Conservation (phyloP, 2,329 filamentous ascomycete genomes). For the Fusarium globosum region DNA sequence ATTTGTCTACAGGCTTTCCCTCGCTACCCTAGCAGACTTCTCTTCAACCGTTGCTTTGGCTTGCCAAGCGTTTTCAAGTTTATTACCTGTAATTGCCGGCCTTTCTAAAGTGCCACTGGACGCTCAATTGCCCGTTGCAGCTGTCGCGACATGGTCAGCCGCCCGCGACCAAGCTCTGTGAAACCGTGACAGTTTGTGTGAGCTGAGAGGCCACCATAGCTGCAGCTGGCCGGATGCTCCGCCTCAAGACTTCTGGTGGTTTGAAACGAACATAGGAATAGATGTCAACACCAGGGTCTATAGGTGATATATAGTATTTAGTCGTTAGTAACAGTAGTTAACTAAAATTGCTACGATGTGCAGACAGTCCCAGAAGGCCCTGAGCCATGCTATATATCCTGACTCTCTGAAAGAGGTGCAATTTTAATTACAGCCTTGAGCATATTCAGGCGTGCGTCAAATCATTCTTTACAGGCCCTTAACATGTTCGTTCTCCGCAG, state of each 20-base stretch:
- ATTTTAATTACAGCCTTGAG: background rate
- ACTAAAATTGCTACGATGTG: background rate
- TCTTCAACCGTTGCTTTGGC: too few species aligned
- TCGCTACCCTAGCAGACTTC: too few species aligned
- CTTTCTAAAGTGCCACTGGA: accelerated
- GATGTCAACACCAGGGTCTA: background rate
- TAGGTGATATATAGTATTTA: too few species aligned
- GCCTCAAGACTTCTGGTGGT: accelerated
- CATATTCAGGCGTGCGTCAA: accelerated
- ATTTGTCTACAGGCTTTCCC: too few species aligned
- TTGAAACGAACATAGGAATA: accelerated
- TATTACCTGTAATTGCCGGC: accelerated
- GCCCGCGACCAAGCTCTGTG: background rate
- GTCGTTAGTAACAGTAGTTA: background rate
- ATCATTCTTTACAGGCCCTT: accelerated
- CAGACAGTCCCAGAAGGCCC: accelerated
- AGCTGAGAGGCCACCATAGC: background rate
- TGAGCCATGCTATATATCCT: accelerated
- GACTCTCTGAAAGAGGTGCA: accelerated
- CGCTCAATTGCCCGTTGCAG: accelerated
- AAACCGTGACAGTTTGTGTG: too few species aligned
- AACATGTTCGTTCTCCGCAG: accelerated
- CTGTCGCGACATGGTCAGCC: background rate
- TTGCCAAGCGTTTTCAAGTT: too few species aligned
- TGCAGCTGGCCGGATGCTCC: accelerated